phyloP scores from a whole-genome alignment of 768 basidiomycete genomes.

The Kwoniella newhampshirensis region DNA sequence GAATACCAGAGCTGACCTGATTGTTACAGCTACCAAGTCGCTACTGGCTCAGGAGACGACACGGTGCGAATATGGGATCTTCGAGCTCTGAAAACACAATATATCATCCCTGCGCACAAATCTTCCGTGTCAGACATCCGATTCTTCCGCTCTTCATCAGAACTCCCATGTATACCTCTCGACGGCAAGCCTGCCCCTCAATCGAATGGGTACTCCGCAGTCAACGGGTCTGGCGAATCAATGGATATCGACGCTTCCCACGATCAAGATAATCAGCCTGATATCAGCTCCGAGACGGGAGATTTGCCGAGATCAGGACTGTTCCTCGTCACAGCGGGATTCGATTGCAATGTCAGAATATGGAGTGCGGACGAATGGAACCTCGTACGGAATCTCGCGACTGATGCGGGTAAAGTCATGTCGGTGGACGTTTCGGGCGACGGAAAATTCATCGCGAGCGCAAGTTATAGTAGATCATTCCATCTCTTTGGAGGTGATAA shows the following conservation, averaged over 20 bases:
- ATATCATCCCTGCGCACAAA: constrained; percentile 93
- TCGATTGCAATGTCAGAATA: constrained; percentile 90
- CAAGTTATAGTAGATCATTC: constrained; percentile 91
- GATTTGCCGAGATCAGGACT: constrained; percentile 60
- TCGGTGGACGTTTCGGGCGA: constrained; percentile 86
- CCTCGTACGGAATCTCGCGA: constrained; percentile 77
- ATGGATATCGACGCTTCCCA: constrained; percentile 1
- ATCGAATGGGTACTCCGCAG: not conserved
- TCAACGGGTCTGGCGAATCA: not conserved
- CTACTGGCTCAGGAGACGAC: constrained; percentile 94
- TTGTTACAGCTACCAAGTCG: constrained; percentile 82
- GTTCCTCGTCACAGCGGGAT: constrained; percentile 89
- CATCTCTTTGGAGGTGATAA: constrained; percentile 81
- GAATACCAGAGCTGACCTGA: constrained; percentile 4
- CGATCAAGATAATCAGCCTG: not conserved
- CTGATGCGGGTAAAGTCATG: constrained; percentile 96
- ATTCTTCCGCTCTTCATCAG: constrained; percentile 68
- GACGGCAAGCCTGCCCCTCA: constrained; percentile 1
- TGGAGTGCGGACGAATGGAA: constrained; percentile 99
- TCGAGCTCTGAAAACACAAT: constrained; percentile 83
- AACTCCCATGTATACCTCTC: constrained; percentile 29
- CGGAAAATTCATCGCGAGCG: constrained; percentile 78
- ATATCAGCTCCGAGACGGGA: constrained; percentile 6
- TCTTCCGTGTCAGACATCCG: constrained; percentile 93
- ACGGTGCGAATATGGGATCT: constrained; percentile 99